Conservation (phyloP, 2,329 filamentous ascomycete genomes). For the Aspergillus sp. region DNA sequence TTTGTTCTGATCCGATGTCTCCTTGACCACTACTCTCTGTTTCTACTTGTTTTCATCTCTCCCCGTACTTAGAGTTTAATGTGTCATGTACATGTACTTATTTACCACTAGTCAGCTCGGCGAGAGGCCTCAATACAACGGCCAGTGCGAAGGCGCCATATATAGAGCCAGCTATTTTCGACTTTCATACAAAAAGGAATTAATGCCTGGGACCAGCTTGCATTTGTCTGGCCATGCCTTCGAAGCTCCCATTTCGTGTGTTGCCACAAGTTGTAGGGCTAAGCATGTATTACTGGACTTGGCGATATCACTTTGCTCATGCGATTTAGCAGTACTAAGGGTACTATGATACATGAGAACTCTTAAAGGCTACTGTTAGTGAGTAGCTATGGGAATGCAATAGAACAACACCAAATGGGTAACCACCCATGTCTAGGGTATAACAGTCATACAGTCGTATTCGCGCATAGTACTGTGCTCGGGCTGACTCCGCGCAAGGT, state of each 20-base stretch:
- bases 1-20: not conserved
- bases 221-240: not conserved
- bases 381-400: too few species aligned
- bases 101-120: slow-evolving; percentile 3
- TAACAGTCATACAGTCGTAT: too few species aligned
- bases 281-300: not conserved
- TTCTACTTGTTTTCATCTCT: slow-evolving; percentile 3
- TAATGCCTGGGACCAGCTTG: not conserved
- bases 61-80: slow-evolving; percentile 14
- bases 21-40: not conserved
- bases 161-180: slow-evolving; percentile 5
- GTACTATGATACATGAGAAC: too few species aligned
- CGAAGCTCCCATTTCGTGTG: not conserved
- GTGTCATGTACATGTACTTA: slow-evolving; percentile 16
- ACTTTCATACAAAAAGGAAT: not conserved
- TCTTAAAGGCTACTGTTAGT: too few species aligned
- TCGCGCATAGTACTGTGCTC: too few species aligned
- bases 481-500: too few species aligned
- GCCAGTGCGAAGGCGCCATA: slow-evolving; percentile 8
- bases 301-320: not conserved
- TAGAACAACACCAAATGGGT: too few species aligned
- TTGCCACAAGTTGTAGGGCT: not conserved
- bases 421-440: too few species aligned
- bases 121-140: slow-evolving; percentile 5
- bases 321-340: not conserved